These are phyloP conservation scores for Tetrahymena borealis DNA, from an alignment of 73 alveolate genomes.

Conservation along the genomic window DNA sequence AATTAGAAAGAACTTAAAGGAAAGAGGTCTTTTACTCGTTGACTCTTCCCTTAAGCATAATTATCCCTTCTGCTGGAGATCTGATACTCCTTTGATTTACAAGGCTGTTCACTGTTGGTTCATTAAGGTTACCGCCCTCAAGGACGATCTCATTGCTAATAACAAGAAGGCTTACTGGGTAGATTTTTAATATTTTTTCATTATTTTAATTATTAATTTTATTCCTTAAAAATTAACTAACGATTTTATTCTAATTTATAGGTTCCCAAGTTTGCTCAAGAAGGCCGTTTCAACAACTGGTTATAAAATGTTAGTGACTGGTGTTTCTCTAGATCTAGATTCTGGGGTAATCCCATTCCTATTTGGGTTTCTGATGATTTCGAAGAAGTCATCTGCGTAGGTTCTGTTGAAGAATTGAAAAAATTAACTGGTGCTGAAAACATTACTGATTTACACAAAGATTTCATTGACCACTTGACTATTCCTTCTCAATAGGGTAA, in stretches of 20 bases:
- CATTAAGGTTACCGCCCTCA: conserved; percentile 95
- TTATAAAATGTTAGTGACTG: conserved; percentile 98
- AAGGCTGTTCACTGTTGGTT: conserved; percentile 97
- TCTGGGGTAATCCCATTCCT: conserved; percentile 99
- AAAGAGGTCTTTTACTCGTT: conserved; percentile 75
- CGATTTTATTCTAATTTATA: conserved; percentile 4
- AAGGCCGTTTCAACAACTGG: conserved; percentile 99
- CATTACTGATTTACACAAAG: conserved; percentile 94
- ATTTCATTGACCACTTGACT: conserved; percentile 88
- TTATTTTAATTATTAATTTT: background rate
- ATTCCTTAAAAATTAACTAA: background rate
- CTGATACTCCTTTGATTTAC: conserved; percentile 99
- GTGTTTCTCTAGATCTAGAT: conserved; percentile 99
- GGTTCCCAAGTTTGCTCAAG: conserved; percentile 97
- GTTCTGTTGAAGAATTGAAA: conserved; percentile 96
- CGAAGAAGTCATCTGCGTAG: conserved; percentile 95
- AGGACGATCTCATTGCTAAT: conserved; percentile 81
- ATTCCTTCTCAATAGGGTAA: conserved; percentile 98
- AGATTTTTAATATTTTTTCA: no score
- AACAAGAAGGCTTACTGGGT: conserved; percentile 87
- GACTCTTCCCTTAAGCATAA: conserved; percentile 84
- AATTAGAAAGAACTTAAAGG: conserved; percentile 77
- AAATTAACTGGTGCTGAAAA: conserved; percentile 84
- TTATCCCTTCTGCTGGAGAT: conserved; percentile 99
- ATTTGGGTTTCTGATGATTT: conserved; percentile 98